Conservation (phyloP, 805 yeast species). For the Suhomyces sp. region DNA sequence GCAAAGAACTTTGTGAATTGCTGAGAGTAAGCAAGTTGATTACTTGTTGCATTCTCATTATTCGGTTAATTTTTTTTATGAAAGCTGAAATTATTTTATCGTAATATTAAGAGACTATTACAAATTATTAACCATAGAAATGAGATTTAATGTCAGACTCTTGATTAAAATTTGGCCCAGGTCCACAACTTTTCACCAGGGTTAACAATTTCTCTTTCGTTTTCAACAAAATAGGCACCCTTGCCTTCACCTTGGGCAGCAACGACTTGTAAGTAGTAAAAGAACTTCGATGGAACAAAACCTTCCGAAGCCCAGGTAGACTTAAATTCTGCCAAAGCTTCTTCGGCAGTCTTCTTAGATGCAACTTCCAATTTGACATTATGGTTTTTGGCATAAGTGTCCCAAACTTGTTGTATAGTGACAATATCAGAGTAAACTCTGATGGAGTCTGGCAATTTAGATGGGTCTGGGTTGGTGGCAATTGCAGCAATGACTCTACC, state of each 20-base stretch:
- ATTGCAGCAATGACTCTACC: slow-evolving; percentile 17
- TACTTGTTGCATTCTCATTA: too few relatives aligned
- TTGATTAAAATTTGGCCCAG: slow-evolving; percentile 38
- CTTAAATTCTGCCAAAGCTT: slow-evolving; percentile 29
- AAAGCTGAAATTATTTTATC: too few relatives aligned
- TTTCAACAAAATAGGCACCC: slow-evolving; percentile 33
- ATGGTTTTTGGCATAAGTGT: slow-evolving; percentile 41
- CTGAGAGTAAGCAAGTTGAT: too few relatives aligned
- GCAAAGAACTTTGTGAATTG: too few relatives aligned
- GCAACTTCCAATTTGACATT: slow-evolving; percentile 21
- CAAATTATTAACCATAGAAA: too few relatives aligned
- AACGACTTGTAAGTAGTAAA: slow-evolving; percentile 32
- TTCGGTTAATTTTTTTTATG: too few relatives aligned
- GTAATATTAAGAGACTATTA: too few relatives aligned
- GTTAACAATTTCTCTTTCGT: slow-evolving; percentile 45
- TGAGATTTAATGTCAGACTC: too few relatives aligned
- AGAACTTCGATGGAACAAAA: slow-evolving; percentile 32
- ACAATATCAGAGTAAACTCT: slow-evolving; percentile 43
- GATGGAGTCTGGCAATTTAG: slow-evolving; percentile 43
- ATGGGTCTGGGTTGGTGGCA: slow-evolving; percentile 24
- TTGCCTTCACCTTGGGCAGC: slow-evolving; percentile 40
- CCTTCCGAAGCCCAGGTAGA: slow-evolving; percentile 24
- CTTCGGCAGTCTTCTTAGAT: slow-evolving; percentile 18
- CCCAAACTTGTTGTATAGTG: slow-evolving; percentile 38
- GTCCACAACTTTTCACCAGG: slow-evolving; percentile 45